Base-by-base conservation (phyloP, 169 alveolate species). In the Condylostoma magnum region DNA sequence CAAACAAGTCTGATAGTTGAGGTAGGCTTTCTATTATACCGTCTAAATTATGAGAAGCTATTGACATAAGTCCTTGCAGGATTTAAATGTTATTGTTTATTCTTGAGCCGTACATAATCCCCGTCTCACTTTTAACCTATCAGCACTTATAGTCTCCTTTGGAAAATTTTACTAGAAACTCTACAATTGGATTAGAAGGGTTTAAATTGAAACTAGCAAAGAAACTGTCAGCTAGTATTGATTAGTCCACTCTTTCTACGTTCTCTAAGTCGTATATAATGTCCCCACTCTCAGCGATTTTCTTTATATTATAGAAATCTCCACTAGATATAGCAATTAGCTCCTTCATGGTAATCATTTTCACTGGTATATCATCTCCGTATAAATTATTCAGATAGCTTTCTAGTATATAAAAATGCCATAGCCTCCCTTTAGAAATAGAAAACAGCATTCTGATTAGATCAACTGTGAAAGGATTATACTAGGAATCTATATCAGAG, bases 111-210 rank as follows among this genome's bases (percentile, higher is more conserved):
- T 20, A n/a, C 15, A 10, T 20, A 12, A 15, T 18, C 15, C 25
- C 60, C 15, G 22, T 51, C 2, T 51, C 60, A 25, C n/a, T 51
- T 33, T 51, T 51, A 18, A 51, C 25, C 0, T 51, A 25, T 33
- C 60, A 51, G 25, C 60, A 51, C n/a, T 0, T 51, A 25, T 51
- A 25, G 44, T 51, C 60, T n/a, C 60, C 60, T 51, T 18, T 22
- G n/a, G 60, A 25, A n/a, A 51, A 25, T 51, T 33, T 51, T 20
- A 51, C 31, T n/a, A 51, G 12, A 51, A 51, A 25, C 25, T 51
- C 37, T 18, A 51, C 37, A 2, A 20, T 33, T 12, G 25, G 33
- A 10, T n/a, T 10, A 25, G 18, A 12, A n/a, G 60, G 60, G n/a
- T 12, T 15, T 15, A 51, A 51, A n/a, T 22, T 22, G 25, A 51